Conservation (phyloP, 129 eudicot species). For the Daucus carota region DNA sequence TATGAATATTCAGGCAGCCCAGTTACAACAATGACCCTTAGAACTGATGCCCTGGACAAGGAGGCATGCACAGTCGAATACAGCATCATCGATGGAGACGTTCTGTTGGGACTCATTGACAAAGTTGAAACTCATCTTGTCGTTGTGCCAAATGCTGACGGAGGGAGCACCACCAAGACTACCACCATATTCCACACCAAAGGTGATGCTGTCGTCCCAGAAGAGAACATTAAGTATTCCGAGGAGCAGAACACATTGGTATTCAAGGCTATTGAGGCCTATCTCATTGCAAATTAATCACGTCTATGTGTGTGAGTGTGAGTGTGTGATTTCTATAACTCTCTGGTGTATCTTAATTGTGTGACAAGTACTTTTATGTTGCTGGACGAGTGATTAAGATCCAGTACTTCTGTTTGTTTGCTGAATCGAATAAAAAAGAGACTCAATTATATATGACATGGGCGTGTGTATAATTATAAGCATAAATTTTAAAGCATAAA, state of each 20-base stretch:
- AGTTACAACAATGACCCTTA: neutral
- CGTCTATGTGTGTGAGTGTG: neutral
- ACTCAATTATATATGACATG: too few species aligned
- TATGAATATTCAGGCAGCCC: neutral
- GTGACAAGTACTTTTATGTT: neutral
- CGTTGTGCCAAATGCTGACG: neutral
- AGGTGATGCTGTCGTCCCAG: neutral
- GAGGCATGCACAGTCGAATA: neutral
- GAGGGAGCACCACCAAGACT: neutral
- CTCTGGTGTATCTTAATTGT: neutral
- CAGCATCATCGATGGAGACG: neutral
- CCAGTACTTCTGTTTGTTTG: neutral
- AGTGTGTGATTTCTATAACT: neutral
- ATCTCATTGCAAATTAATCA: neutral
- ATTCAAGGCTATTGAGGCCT: conserved; percentile 5
- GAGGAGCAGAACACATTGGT: neutral
- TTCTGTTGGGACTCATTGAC: neutral
- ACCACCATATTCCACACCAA: neutral
- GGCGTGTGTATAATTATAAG: too few species aligned
- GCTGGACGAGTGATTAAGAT: neutral
- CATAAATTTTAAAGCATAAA: too few species aligned
- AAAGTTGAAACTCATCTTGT: neutral
- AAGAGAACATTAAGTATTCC: neutral
- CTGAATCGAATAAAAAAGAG: too few species aligned
- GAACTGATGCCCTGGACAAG: neutral